Evolutionary conservation across 768 basidiomycete genomes (phyloP), one percentile per base, ranked within the genome.

Genomic region (Paxillus rubicundulus): DNA sequence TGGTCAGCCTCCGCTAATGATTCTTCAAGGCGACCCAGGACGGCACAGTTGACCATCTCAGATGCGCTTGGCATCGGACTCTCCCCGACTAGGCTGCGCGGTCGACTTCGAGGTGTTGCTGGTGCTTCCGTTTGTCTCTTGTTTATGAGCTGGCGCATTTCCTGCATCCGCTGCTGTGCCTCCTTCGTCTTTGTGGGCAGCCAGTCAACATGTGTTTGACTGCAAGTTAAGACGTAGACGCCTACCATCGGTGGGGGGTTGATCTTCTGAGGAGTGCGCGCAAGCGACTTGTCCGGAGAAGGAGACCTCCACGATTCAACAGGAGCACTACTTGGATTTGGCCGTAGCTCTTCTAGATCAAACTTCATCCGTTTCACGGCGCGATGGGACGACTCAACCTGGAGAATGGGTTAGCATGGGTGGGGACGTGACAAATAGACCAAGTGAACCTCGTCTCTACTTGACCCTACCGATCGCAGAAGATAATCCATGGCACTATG

Each of bases 101-200:
- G 70, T 45, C 81, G 77, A 49, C 68, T 70, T 21, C 77, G 77
- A 52, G 80, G 77, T 9, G 79, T 74, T 6, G 68, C 47, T 16
- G 64, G 55, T 27, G 46, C 68, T 33, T 85, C 85, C 16, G 70
- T 74, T 60, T 81, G 76, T 57, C 89, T 75, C 55, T 75, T 79
- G 34, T 74, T 71, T 52, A 93, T 90, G 50, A 90, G 73, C 57
- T 80, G 81, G 37, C 84, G 80, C 89, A 93, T 89, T 66, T 93
- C 91, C 60, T 89, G 83, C 75, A 91, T 77, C 20, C 91, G 82
- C 33, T 85, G 84, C 58, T 84, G 84, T 33, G 89, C 89, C 49
- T 84, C 89, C 62, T 71, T 84, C 12, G 81, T 87, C 90, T 92
- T 59, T 47, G 40, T 9, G 21, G 27, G 30, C 42, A 48, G 33